phyloP scores from a whole-genome alignment of 2,329 filamentous ascomycete species.

The Aspergillus ochraceus region DNA sequence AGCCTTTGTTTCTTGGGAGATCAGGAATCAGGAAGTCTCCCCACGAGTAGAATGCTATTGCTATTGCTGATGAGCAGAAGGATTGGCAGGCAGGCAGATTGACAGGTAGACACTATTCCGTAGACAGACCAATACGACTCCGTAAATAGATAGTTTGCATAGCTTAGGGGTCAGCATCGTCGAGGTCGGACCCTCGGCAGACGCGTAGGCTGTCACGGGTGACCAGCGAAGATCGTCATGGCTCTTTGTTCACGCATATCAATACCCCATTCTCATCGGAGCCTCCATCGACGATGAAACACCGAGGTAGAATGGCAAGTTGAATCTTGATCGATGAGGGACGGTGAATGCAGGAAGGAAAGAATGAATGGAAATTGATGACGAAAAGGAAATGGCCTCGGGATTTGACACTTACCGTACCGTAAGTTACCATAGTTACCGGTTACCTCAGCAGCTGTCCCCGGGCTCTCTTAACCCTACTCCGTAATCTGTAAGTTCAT shows the following conservation, averaged over 20 bases:
- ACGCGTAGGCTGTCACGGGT: not conserved
- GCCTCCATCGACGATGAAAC: constrained; percentile 12
- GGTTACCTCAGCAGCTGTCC: not conserved
- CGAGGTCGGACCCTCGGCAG: not conserved
- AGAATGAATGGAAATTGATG: not conserved
- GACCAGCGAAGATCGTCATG: not conserved
- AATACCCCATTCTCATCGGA: constrained; percentile 3
- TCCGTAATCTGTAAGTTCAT: not conserved
- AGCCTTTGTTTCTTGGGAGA: not conserved
- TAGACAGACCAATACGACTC: too few species aligned
- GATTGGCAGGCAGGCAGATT: too few species aligned
- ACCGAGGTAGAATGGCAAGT: constrained; percentile 4
- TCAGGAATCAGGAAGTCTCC: not conserved
- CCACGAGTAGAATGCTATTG: not conserved
- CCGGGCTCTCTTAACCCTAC: not conserved
- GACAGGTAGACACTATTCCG: too few species aligned
- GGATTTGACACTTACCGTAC: not conserved
- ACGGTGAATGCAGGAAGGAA: not conserved
- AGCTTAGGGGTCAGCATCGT: too few species aligned
- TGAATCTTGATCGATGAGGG: constrained; percentile 1
- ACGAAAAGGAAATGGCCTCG: not conserved
- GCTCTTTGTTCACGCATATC: not conserved
- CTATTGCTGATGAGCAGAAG: not conserved
- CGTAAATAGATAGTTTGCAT: too few species aligned
- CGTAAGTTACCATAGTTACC: not conserved